Conservation (phyloP, 805 yeast genomes). For the Starmerella stigmatis region DNA sequence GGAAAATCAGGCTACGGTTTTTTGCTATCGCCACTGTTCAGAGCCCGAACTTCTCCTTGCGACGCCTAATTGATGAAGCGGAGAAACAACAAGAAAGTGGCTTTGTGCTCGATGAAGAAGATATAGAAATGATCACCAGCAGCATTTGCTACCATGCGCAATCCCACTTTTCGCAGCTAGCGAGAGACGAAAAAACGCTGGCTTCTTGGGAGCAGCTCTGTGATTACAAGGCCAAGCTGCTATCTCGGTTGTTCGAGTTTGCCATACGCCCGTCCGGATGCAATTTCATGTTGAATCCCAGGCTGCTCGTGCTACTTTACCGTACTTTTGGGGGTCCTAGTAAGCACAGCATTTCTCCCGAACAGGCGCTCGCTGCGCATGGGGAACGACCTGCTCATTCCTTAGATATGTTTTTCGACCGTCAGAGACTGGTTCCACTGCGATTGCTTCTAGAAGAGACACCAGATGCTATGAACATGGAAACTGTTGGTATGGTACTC, state of each 20-base stretch:
- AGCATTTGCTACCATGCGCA: slow-evolving; percentile 27
- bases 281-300: slow-evolving; percentile 21
- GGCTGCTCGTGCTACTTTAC: slow-evolving; percentile 24
- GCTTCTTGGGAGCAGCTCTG: slow-evolving; percentile 23
- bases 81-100: slow-evolving; percentile 30
- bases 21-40: slow-evolving; percentile 22
- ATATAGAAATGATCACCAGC: slow-evolving; percentile 25
- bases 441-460: slow-evolving; percentile 14
- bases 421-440: slow-evolving; percentile 8
- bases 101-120: slow-evolving; percentile 23
- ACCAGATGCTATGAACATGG: slow-evolving; percentile 12
- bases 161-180: slow-evolving; percentile 18
- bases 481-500: slow-evolving; percentile 24
- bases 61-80: slow-evolving; percentile 24
- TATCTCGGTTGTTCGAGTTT: slow-evolving; percentile 23
- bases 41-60: slow-evolving; percentile 23
- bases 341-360: slow-evolving; percentile 18
- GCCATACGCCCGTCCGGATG: slow-evolving; percentile 24
- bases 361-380: slow-evolving; percentile 23
- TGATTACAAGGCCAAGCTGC: slow-evolving; percentile 22
- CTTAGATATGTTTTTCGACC: slow-evolving; percentile 15
- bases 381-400: background rate
- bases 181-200: slow-evolving; percentile 10
- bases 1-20: slow-evolving; percentile 27
- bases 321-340: slow-evolving; percentile 24